Evolutionary conservation across 768 basidiomycete genomes (phyloP).

Genomic region (Naganishia randhawae): DNA sequence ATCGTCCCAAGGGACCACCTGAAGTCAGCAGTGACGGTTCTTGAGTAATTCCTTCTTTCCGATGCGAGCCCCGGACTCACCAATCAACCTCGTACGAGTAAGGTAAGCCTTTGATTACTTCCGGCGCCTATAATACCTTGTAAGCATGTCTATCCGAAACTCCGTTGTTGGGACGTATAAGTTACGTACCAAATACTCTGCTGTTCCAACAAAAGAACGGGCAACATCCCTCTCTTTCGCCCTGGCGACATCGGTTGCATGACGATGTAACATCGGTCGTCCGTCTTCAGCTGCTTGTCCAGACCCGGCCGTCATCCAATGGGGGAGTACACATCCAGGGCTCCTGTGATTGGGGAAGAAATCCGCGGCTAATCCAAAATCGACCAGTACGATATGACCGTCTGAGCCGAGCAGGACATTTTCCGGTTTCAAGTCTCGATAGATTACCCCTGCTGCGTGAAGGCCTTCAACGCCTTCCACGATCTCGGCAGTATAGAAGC

Average conservation of each 20-base stretch:
- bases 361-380: slow-evolving; percentile 64
- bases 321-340: slow-evolving; percentile 5
- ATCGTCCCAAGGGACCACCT: slow-evolving; percentile 40
- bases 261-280: neutral
- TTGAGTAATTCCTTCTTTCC: neutral
- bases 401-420: slow-evolving; percentile 90
- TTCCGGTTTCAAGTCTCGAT: slow-evolving; percentile 95
- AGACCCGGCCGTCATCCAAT: slow-evolving; percentile 16
- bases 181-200: slow-evolving; percentile 42
- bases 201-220: slow-evolving; percentile 31
- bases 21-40: neutral
- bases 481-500: slow-evolving; percentile 97
- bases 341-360: slow-evolving; percentile 23
- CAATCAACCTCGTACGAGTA: slow-evolving; percentile 95
- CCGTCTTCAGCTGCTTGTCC: no score
- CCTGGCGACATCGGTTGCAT: neutral
- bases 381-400: slow-evolving; percentile 94
- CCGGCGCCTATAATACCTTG: slow-evolving; percentile 63
- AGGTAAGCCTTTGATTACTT: slow-evolving; percentile 84
- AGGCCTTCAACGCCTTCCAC: slow-evolving; percentile 90
- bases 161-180: neutral
- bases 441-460: slow-evolving; percentile 90
- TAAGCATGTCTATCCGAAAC: neutral
- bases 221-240: slow-evolving; percentile 18
- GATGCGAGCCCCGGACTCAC: slow-evolving; percentile 63